These are phyloP conservation scores for Myrmaecium sp. DNA, from an alignment of 2,329 filamentous ascomycete genomes.

Conservation along the genomic window DNA sequence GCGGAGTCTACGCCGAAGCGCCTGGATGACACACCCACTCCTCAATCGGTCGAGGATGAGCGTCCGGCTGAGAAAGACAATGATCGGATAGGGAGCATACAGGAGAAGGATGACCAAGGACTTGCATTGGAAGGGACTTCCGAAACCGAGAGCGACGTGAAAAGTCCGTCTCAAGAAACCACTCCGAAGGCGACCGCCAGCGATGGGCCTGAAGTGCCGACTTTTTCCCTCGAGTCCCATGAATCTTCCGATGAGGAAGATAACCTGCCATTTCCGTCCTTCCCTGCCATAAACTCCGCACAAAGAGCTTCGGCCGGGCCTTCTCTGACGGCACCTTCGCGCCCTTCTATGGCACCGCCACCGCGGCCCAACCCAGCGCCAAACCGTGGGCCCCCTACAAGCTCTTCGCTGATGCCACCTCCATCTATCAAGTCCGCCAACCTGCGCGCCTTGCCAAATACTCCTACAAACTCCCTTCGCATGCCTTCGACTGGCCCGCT, in stretches of 20 bases:
- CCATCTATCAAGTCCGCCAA: constrained; percentile 20
- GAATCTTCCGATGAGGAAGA: constrained; percentile 16
- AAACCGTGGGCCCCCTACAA: constrained; percentile 1
- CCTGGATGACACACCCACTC: constrained; percentile 5
- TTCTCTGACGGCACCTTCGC: constrained; percentile 3
- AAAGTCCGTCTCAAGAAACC: constrained; percentile 1
- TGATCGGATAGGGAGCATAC: too few species aligned
- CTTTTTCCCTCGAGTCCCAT: constrained; percentile 20
- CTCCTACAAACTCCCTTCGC: constrained; percentile 16
- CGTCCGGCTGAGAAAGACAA: background rate
- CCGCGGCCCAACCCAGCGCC: constrained; percentile 11
- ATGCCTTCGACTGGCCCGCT: constrained; percentile 30
- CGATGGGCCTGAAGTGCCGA: constrained; percentile 7
- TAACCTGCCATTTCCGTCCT: constrained; percentile 22
- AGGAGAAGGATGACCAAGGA: background rate
- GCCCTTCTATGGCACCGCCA: constrained; percentile 17
- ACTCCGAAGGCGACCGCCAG: constrained; percentile 6
- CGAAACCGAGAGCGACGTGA: background rate
- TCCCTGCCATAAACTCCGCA: constrained; percentile 29
- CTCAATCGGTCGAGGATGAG: background rate
- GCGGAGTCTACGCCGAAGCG: too few species aligned
- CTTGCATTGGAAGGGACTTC: background rate
- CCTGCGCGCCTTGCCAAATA: constrained; percentile 17
- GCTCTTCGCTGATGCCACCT: constrained; percentile 13
- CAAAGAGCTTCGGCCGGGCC: constrained; percentile 21